These are phyloP conservation scores for Candida ulmi DNA, from an alignment of 805 yeast species.

Conservation along the genomic window DNA sequence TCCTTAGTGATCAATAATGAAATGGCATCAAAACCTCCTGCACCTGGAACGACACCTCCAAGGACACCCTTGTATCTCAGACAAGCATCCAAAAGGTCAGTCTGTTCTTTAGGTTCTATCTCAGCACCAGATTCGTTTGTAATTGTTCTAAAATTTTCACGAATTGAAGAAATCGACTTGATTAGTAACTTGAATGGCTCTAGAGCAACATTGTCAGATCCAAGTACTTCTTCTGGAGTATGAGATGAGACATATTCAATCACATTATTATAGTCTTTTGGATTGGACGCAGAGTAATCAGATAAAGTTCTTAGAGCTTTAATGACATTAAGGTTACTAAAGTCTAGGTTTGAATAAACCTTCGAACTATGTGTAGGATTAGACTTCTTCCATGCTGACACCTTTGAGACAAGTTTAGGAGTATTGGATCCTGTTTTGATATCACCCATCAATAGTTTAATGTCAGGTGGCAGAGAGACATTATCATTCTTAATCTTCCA, in stretches of 20 bases:
- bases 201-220: slow-evolving; percentile 1
- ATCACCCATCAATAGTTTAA: slow-evolving; percentile 86
- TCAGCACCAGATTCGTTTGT: slow-evolving; percentile 71
- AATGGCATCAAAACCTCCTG: slow-evolving; percentile 96
- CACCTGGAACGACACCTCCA: slow-evolving; percentile 98
- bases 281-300: slow-evolving; percentile 26
- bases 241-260: slow-evolving; percentile 7
- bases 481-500: slow-evolving; percentile 60
- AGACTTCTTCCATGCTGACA: slow-evolving; percentile 59
- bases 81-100: slow-evolving; percentile 57
- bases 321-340: slow-evolving; percentile 55
- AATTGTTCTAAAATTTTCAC: slow-evolving; percentile 53
- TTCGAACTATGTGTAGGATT: slow-evolving; percentile 40
- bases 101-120: slow-evolving; percentile 82
- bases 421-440: slow-evolving; percentile 91
- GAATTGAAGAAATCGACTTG: slow-evolving; percentile 41
- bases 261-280: no score
- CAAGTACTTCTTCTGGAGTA: slow-evolving; percentile 6
- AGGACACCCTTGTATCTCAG: slow-evolving; percentile 62
- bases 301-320: slow-evolving; percentile 37
- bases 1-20: slow-evolving; percentile 57
- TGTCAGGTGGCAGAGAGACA: slow-evolving; percentile 61
- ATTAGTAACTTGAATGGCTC: slow-evolving; percentile 29
- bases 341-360: slow-evolving; percentile 52
- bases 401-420: slow-evolving; percentile 78